phyloP scores from a whole-genome alignment of 202 grass and related monocot genomes.

The Bolboschoenoplectus hybrid region DNA sequence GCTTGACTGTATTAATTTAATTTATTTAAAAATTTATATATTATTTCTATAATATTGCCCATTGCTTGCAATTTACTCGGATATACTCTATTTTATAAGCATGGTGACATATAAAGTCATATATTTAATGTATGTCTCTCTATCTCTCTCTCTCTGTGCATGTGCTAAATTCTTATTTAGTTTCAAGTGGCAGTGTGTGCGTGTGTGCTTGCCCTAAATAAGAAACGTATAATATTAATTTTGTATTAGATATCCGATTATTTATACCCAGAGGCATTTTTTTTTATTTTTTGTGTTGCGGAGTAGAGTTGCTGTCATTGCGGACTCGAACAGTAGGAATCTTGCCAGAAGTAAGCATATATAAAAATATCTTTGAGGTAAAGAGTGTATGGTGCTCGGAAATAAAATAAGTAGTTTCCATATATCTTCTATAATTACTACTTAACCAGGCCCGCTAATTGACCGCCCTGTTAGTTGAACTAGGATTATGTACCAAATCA shows the following conservation, averaged over 20 bases:
- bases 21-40: constrained; percentile 5
- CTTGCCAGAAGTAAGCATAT: constrained; percentile 10
- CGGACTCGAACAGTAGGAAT: constrained; percentile 10
- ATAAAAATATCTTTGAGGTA: neutral
- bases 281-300: neutral
- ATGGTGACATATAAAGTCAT: neutral
- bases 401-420: constrained; percentile 4
- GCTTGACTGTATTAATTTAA: constrained; percentile 32
- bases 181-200: neutral
- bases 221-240: neutral
- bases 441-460: constrained; percentile 5
- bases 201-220: neutral
- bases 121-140: neutral
- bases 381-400: neutral
- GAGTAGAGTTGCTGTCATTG: constrained; percentile 4
- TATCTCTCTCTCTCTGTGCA: neutral
- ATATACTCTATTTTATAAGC: neutral
- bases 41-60: constrained; percentile 12
- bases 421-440: neutral
- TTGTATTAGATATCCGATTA: neutral
- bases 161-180: neutral
- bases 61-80: neutral
- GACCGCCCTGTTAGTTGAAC: neutral
- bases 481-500: neutral
- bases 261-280: neutral